Evolutionary conservation across 805 yeast genomes (phyloP).

Genomic region (Wilhelminamyces savonicus): DNA sequence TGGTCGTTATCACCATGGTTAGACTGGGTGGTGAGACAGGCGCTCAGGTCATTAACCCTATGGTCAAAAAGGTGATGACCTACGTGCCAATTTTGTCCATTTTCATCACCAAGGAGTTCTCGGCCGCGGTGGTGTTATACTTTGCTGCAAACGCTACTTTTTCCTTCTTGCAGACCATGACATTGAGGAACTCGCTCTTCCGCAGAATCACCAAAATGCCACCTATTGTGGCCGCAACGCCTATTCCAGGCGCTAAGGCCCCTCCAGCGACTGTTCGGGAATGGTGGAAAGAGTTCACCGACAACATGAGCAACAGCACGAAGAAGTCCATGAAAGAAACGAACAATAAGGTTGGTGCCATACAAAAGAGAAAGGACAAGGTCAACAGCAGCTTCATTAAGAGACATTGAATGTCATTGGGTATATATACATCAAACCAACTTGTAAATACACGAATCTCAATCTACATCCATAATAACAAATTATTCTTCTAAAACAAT

Average conservation of each 20-base stretch:
- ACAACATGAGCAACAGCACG: slow-evolving; percentile 24
- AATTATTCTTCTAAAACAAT: too few relatives aligned
- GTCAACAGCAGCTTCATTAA: slow-evolving; percentile 30
- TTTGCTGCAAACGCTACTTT: slow-evolving; percentile 75
- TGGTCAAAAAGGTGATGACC: slow-evolving; percentile 57
- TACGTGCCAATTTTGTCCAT: slow-evolving; percentile 76
- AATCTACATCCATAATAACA: too few relatives aligned
- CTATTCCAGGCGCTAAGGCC: slow-evolving; percentile 18
- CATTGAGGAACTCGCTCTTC: slow-evolving; percentile 54
- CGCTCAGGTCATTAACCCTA: slow-evolving; percentile 57
- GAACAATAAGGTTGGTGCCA: slow-evolving; percentile 30
- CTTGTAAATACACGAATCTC: slow-evolving; percentile 2
- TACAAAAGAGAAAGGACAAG: slow-evolving; percentile 25
- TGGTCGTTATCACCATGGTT: slow-evolving; percentile 66
- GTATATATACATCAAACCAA: too few relatives aligned
- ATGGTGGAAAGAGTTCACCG: slow-evolving; percentile 29
- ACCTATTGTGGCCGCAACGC: slow-evolving; percentile 52
- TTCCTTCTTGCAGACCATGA: slow-evolving; percentile 65
- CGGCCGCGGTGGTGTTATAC: slow-evolving; percentile 80
- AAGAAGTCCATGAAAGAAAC: slow-evolving; percentile 28
- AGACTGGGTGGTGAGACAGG: slow-evolving; percentile 91
- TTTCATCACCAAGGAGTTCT: slow-evolving; percentile 80
- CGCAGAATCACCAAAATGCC: slow-evolving; percentile 56
- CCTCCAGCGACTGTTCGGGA: slow-evolving; percentile 29
- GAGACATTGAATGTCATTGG: slow-evolving; percentile 31